Percentiles rank a stretch among this genome's conserved stretches.
Conservation (phyloP, 306 rosid species). For the Quercus berberidifolia region DNA sequence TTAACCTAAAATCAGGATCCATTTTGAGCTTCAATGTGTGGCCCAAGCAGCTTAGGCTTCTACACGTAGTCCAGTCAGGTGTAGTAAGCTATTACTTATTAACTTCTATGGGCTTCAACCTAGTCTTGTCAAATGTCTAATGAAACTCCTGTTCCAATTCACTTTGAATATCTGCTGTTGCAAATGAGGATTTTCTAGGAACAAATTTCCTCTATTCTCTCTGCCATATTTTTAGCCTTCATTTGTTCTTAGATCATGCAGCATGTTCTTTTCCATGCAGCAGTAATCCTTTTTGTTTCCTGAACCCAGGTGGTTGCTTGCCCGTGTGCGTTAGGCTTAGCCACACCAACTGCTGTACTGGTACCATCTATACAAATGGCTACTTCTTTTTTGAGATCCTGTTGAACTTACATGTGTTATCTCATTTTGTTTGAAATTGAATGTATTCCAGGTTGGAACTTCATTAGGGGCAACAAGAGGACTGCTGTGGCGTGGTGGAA, state of each 20-base stretch:
- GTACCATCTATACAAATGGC: slow-evolving; percentile 39
- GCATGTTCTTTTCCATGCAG: background rate
- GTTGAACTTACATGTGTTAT: slow-evolving; percentile 10
- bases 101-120: background rate
- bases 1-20: background rate
- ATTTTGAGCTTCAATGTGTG: background rate
- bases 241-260: background rate
- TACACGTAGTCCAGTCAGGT: background rate
- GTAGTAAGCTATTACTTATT: background rate
- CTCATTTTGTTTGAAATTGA: slow-evolving; percentile 9
- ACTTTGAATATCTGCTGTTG: background rate
- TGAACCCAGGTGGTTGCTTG: slow-evolving; percentile 86
- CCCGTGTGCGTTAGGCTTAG: slow-evolving; percentile 99
- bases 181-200: background rate
- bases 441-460: slow-evolving; percentile 78
- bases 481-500: slow-evolving; percentile 91
- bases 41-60: background rate
- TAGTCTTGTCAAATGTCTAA: background rate
- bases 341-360: slow-evolving; percentile 99
- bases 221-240: background rate
- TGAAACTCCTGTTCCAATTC: background rate
- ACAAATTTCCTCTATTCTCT: background rate
- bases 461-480: slow-evolving; percentile 94
- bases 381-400: background rate
- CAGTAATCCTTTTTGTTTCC: slow-evolving; percentile 14